Percentiles rank a stretch among this genome's conserved stretches.
phyloP scores from a whole-genome alignment of 2,329 filamentous ascomycete species.

The Fusarium transvaalense region DNA sequence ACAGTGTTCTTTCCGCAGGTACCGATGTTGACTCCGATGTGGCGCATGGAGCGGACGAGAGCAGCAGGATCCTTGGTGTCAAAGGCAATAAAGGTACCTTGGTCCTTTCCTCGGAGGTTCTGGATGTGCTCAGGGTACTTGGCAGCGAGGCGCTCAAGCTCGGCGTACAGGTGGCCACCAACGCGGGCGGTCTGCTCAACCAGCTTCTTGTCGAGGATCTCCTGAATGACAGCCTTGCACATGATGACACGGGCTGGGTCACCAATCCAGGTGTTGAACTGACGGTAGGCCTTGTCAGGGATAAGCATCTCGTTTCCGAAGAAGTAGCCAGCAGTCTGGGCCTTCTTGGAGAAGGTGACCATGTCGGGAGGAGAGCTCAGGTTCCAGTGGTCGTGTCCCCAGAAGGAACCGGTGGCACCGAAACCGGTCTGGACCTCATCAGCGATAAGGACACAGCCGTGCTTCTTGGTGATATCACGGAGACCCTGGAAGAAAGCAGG shows the following conservation, averaged over 20 bases:
- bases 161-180: slow-evolving; percentile 75
- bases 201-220: slow-evolving; percentile 76
- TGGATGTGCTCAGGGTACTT: slow-evolving; percentile 77
- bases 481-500: slow-evolving; percentile 82
- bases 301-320: slow-evolving; percentile 79
- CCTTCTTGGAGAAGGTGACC: slow-evolving; percentile 91
- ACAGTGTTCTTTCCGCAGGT: slow-evolving; percentile 79
- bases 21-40: slow-evolving; percentile 80
- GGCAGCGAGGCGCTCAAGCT: slow-evolving; percentile 71
- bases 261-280: slow-evolving; percentile 92
- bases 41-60: slow-evolving; percentile 78
- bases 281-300: slow-evolving; percentile 85
- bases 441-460: slow-evolving; percentile 80
- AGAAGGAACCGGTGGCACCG: slow-evolving; percentile 88
- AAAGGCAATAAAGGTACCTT: slow-evolving; percentile 84
- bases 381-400: slow-evolving; percentile 89
- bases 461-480: slow-evolving; percentile 76
- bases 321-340: slow-evolving; percentile 87
- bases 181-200: slow-evolving; percentile 74
- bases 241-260: slow-evolving; percentile 82
- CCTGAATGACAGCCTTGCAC: slow-evolving; percentile 81
- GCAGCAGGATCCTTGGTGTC: slow-evolving; percentile 77
- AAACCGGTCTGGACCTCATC: slow-evolving; percentile 87
- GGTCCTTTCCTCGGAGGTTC: slow-evolving; percentile 82
- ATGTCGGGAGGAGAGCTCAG: slow-evolving; percentile 80